These are phyloP conservation scores for Dendrocalamus latiflorus DNA, from an alignment of 202 grass and related monocot genomes.

Conservation along the genomic window DNA sequence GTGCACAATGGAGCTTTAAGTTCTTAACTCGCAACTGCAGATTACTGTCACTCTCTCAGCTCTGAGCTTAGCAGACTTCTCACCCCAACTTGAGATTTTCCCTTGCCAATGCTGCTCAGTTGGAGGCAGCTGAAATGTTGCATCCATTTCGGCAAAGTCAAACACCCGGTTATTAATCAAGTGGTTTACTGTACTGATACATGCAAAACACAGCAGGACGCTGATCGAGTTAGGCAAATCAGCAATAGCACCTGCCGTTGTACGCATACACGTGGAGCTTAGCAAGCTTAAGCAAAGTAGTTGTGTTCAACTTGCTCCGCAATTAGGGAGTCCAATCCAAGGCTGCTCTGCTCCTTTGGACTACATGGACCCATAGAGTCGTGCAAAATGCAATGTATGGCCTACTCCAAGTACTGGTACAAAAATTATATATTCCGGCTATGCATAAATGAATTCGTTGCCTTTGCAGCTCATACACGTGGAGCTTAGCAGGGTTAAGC, in stretches of 20 bases:
- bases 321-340: conserved; percentile 15
- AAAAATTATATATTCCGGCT: background rate
- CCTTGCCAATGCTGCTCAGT: background rate
- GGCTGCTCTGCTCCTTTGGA: background rate
- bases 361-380: background rate
- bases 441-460: background rate
- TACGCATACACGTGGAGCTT: background rate
- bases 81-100: background rate
- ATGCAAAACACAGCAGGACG: background rate
- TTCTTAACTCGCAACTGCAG: background rate
- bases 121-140: background rate
- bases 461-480: background rate
- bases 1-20: background rate
- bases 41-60: background rate
- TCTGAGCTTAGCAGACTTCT: background rate
- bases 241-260: conserved; percentile 24
- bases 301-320: conserved; percentile 15
- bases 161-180: background rate
- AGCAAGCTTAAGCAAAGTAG: conserved; percentile 15
- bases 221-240: conserved; percentile 24
- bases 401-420: conserved; percentile 28
- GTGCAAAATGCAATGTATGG: conserved; percentile 1
- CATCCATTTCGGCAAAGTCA: background rate
- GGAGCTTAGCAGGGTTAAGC: background rate
- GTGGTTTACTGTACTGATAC: background rate